Conservation (phyloP, 2,329 filamentous ascomycete genomes). For the Fusarium zealandicum region DNA sequence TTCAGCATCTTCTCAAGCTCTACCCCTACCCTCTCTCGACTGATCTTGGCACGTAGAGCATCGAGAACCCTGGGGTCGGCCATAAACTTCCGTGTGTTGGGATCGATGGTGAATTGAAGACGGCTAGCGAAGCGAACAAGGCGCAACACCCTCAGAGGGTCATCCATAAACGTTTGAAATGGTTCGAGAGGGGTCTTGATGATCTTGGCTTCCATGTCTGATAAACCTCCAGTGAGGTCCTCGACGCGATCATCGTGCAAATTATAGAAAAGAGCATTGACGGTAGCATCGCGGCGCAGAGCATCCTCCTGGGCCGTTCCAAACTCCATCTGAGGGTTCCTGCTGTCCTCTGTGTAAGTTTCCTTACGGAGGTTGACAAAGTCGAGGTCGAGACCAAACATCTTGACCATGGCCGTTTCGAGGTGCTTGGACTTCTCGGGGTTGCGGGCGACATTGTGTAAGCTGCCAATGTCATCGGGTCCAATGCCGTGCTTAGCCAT, state of each 20-base stretch:
- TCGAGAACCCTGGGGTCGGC: conserved; percentile 76
- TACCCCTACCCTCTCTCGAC: conserved; percentile 83
- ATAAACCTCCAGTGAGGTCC: conserved; percentile 82
- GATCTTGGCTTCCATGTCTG: conserved; percentile 74
- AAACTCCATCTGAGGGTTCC: conserved; percentile 92
- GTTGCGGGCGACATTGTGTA: conserved; percentile 91
- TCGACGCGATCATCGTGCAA: conserved; percentile 80
- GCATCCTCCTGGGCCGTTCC: conserved; percentile 92
- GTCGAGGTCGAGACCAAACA: conserved; percentile 89
- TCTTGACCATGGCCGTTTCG: conserved; percentile 85
- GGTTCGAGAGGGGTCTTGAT: conserved; percentile 89
- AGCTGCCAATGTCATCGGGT: conserved; percentile 69
- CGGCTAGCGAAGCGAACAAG: conserved; percentile 90
- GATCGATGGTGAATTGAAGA: conserved; percentile 79
- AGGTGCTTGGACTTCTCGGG: conserved; percentile 97
- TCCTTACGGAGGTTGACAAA: conserved; percentile 95
- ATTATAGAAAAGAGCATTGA: conserved; percentile 97
- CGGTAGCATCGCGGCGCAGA: conserved; percentile 85
- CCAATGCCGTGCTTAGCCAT: conserved; percentile 66
- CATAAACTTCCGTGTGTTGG: conserved; percentile 75
- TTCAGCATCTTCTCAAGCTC: conserved; percentile 93
- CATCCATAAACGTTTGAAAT: conserved; percentile 91
- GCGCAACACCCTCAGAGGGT: conserved; percentile 85
- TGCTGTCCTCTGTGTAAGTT: conserved; percentile 85
- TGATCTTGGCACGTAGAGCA: conserved; percentile 87